These are phyloP conservation scores for Phytophthora quininea DNA, from an alignment of 352 stramenopile species.

Conservation along the genomic window DNA sequence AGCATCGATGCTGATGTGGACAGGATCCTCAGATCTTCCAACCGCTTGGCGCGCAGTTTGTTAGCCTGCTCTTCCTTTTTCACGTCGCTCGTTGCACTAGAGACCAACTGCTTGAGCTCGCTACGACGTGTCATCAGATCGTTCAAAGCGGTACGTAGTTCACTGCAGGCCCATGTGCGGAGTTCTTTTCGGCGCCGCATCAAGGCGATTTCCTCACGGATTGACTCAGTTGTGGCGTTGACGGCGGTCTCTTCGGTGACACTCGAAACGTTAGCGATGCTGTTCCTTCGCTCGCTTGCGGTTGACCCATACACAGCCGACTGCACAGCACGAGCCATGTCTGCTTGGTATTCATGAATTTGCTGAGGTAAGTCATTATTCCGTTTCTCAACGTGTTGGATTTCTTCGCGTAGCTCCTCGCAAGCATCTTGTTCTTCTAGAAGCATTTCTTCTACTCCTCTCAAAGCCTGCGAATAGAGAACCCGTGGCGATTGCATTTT, in stretches of 20 bases:
- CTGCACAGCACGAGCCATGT: slow-evolving; percentile 23
- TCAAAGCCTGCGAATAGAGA: slow-evolving; percentile 42
- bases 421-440: slow-evolving; percentile 21
- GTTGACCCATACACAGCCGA: slow-evolving; percentile 10
- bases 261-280: neutral
- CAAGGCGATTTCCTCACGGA: slow-evolving; percentile 45
- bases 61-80: slow-evolving; percentile 64
- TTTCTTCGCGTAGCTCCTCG: slow-evolving; percentile 18
- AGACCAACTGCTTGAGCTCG: slow-evolving; percentile 71
- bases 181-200: slow-evolving; percentile 54
- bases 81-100: slow-evolving; percentile 40
- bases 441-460: slow-evolving; percentile 37
- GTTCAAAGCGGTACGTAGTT: slow-evolving; percentile 57
- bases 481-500: slow-evolving; percentile 15
- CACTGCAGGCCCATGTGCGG: slow-evolving; percentile 58
- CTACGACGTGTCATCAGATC: slow-evolving; percentile 58
- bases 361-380: slow-evolving; percentile 40
- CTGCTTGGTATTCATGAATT: slow-evolving; percentile 36
- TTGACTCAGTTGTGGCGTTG: slow-evolving; percentile 20
- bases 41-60: slow-evolving; percentile 57
- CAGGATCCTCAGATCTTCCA: slow-evolving; percentile 44
- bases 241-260: slow-evolving; percentile 7
- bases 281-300: neutral
- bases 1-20: slow-evolving; percentile 17
- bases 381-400: slow-evolving; percentile 26